These are phyloP conservation scores for Suhomyces atakaporum DNA, from an alignment of 1,139 yeast genomes.

Conservation along the genomic window DNA sequence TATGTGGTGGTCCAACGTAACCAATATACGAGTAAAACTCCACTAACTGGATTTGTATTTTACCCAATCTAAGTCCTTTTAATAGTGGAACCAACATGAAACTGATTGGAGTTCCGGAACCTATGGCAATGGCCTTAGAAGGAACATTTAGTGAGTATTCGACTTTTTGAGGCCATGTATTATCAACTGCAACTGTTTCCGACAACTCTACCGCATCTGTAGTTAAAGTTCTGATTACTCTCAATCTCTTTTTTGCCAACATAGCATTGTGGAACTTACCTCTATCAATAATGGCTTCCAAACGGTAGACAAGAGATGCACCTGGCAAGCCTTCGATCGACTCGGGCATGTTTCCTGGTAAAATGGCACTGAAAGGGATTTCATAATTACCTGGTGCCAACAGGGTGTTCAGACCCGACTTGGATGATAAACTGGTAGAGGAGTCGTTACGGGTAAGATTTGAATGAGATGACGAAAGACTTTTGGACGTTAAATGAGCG, in stretches of 20 bases:
- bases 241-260: conserved; percentile 67
- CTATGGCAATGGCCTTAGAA: conserved; percentile 86
- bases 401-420: conserved; percentile 20
- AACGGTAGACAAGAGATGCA: conserved; percentile 72
- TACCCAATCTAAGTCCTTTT: conserved; percentile 79
- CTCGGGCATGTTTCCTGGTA: conserved; percentile 87
- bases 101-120: conserved; percentile 71
- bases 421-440: conserved; percentile 19
- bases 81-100: conserved; percentile 75
- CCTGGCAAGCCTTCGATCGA: conserved; percentile 90
- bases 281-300: conserved; percentile 81
- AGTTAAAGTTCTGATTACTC: conserved; percentile 86
- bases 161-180: conserved; percentile 93
- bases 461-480: conserved; percentile 16
- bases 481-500: conserved; percentile 24
- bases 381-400: conserved; percentile 81
- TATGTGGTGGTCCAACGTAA: conserved; percentile 52
- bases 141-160: conserved; percentile 90
- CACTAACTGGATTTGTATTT: conserved; percentile 61
- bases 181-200: conserved; percentile 92
- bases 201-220: conserved; percentile 86
- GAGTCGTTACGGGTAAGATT: conserved; percentile 10
- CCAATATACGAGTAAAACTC: conserved; percentile 72
- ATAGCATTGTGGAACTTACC: conserved; percentile 73
- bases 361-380: conserved; percentile 80